Conservation (phyloP, 179 eudicot species). For the Silene vulgaris region DNA sequence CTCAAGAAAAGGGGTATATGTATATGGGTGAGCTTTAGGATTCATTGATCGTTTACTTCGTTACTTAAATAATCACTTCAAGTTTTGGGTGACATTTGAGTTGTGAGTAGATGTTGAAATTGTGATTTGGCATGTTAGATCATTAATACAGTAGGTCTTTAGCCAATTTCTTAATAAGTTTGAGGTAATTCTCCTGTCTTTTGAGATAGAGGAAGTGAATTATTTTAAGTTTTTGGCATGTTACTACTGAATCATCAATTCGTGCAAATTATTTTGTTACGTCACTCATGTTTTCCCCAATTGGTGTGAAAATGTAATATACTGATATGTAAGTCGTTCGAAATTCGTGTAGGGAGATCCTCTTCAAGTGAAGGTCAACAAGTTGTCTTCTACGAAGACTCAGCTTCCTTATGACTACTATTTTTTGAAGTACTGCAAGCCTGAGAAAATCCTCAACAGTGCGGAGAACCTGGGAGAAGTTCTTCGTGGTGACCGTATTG, state of each 20-base stretch:
- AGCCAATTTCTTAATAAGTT: too few species aligned
- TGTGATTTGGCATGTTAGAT: too few species aligned
- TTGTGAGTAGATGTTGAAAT: too few species aligned
- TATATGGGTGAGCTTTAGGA: too few species aligned
- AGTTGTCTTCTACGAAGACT: conserved; percentile 58
- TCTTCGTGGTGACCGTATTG: conserved; percentile 77
- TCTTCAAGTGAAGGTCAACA: conserved; percentile 68
- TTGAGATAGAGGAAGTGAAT: too few species aligned
- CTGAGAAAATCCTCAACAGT: conserved; percentile 47
- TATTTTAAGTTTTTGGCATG: neutral
- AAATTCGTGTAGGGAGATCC: conserved; percentile 47
- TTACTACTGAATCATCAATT: neutral
- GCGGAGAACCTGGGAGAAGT: conserved; percentile 81
- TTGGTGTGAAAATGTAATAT: neutral
- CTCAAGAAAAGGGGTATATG: too few species aligned
- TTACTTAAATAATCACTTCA: too few species aligned
- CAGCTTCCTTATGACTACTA: conserved; percentile 69
- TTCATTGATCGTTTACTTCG: too few species aligned
- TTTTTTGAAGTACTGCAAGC: conserved; percentile 58
- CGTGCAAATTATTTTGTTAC: neutral
- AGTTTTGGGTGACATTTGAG: too few species aligned
- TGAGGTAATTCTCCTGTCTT: too few species aligned
- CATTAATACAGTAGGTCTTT: too few species aligned
- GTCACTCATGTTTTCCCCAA: neutral
- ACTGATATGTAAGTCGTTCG: conserved; percentile 3